These are phyloP conservation scores for Bisporella sp. DNA, from an alignment of 2,329 filamentous ascomycete genomes.

Conservation along the genomic window DNA sequence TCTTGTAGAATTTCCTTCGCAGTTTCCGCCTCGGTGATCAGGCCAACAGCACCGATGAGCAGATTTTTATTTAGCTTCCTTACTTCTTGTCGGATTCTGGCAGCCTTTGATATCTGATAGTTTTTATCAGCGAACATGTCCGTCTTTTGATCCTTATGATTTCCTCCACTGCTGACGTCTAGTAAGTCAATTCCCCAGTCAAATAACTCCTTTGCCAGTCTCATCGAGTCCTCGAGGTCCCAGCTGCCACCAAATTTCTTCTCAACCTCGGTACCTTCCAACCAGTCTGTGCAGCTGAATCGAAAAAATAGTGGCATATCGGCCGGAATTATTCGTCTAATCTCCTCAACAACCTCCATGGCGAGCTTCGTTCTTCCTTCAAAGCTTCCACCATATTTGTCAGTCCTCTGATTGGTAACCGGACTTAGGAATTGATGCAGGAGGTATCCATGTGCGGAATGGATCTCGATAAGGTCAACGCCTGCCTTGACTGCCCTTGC, in stretches of 20 bases:
- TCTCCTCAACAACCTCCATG: conserved; percentile 58
- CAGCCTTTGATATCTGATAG: conserved; percentile 71
- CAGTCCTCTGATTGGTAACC: conserved; percentile 60
- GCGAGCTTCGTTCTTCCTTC: conserved; percentile 65
- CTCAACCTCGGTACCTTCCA: conserved; percentile 50
- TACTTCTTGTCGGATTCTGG: conserved; percentile 62
- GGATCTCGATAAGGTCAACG: conserved; percentile 69
- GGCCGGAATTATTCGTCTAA: conserved; percentile 55
- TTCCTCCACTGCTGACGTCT: conserved; percentile 64
- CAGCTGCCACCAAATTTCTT: conserved; percentile 46
- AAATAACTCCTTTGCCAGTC: conserved; percentile 56
- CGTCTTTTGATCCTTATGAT: conserved; percentile 49
- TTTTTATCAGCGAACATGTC: conserved; percentile 40
- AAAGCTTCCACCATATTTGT: conserved; percentile 61
- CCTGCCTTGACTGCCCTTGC: conserved; percentile 60
- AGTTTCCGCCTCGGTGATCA: conserved; percentile 57
- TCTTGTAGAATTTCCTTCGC: conserved; percentile 32
- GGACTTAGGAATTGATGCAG: conserved; percentile 65
- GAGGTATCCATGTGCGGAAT: conserved; percentile 74
- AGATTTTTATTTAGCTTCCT: conserved; percentile 42
- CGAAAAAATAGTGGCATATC: conserved; percentile 67
- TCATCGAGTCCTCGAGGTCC: conserved; percentile 58
- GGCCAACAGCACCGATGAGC: conserved; percentile 67
- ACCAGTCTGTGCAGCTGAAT: conserved; percentile 70
- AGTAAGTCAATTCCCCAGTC: conserved; percentile 66